Evolutionary conservation across 179 eudicot species (phyloP), one percentile per base, ranked within the genome.

Genomic region (Actinidia polygama): DNA sequence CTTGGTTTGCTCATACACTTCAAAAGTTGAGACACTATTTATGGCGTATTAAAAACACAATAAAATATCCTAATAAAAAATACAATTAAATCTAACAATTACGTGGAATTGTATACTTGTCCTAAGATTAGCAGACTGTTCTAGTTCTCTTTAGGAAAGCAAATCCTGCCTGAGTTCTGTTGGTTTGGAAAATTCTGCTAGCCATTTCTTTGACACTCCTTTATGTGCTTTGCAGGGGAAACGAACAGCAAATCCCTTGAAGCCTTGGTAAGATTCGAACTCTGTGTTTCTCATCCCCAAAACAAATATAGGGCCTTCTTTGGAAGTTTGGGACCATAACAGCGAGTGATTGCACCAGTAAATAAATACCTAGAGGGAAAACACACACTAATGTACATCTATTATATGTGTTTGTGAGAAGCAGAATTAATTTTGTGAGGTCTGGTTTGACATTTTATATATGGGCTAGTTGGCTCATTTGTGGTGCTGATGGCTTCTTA

Each of bases 231-330:
- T 92, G 86, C 95, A 94, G 99, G 98, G 19, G 97, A 91, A 76
- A 90, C 95, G 16, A 92, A 86, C 82, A 85, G 86, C n/a, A 92
- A 89, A 74, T 93, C 98, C 14, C 77, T 96, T 53, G 99, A 96
- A 86, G 99, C 98, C 75, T 82, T 91, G 98, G 99, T 94, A 88
- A 84, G 85, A 57, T 53, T 50, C n/a, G 16, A 57, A 11, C 76
- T 61, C n/a, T 26, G 23, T 6, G 15, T 1, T 26, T 79, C 46
- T 10, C 3, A 44, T 74, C 30, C 50, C 63, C 57, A 75, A 53
- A 23, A 62, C 57, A 75, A 53, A 23, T 40, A 54, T 36, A 15
- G 50, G 26, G 73, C 57, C n/a, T 4, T 50, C 50, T 47, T n/a
- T 2, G 47, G 12, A 24, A 67, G 47, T 15, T 72, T 47, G 21